Percentiles rank a stretch among this genome's conserved stretches.
Conservation (phyloP, 2,329 filamentous ascomycete genomes). For the Raffaelea arxii region DNA sequence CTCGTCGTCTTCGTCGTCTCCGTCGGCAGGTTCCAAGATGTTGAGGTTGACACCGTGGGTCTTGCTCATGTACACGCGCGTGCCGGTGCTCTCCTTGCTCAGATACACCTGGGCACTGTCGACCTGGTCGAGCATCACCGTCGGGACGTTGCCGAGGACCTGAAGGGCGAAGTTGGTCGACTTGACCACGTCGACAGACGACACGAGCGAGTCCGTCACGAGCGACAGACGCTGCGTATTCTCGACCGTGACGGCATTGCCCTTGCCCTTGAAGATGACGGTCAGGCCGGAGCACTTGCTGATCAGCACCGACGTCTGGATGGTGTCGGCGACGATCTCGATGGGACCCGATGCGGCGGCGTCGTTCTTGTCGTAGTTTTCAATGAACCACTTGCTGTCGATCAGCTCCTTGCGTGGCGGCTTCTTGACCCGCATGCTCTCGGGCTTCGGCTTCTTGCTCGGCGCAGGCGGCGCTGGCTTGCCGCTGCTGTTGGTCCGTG, state of each 20-base stretch:
- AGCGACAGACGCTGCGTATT: conserved; percentile 79
- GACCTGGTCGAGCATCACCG: conserved; percentile 84
- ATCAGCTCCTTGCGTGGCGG: conserved; percentile 69
- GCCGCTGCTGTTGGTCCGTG: conserved; percentile 69
- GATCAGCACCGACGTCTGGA: conserved; percentile 85
- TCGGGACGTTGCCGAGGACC: conserved; percentile 76
- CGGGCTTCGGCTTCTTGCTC: conserved; percentile 76
- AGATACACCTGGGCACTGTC: conserved; percentile 86
- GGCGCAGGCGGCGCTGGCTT: conserved; percentile 70
- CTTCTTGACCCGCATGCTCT: conserved; percentile 77
- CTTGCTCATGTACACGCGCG: conserved; percentile 86
- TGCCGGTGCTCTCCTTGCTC: conserved; percentile 63
- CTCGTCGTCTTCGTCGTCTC: conserved; percentile 64
- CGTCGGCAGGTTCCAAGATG: conserved; percentile 53
- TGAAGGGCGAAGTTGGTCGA: conserved; percentile 91
- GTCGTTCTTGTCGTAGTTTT: conserved; percentile 76
- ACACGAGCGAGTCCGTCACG: conserved; percentile 81
- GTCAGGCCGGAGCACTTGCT: conserved; percentile 86
- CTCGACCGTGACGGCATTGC: conserved; percentile 93
- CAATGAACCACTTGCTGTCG: conserved; percentile 90
- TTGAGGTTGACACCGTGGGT: conserved; percentile 81
- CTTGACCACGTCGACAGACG: conserved; percentile 90
- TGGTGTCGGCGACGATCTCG: conserved; percentile 69
- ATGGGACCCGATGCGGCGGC: conserved; percentile 43
- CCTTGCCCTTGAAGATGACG: conserved; percentile 83